Conservation (phyloP, 345 rosid species). For the Kernera saxatilis region DNA sequence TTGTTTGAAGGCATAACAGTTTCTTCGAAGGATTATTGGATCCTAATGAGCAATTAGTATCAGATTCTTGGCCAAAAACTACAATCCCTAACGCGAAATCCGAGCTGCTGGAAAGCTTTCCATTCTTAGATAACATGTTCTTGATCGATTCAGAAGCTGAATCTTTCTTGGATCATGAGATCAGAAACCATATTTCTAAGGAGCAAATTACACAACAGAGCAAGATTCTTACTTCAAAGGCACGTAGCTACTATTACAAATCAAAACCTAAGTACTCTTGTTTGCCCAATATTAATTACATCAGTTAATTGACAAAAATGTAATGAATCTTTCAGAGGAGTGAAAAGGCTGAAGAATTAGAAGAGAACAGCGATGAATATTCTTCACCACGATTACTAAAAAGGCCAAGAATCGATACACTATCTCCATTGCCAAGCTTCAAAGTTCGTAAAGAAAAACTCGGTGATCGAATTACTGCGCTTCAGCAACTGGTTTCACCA, state of each 20-base stretch:
- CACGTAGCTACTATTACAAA: slow-evolving; percentile 13
- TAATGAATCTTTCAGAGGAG: slow-evolving; percentile 32
- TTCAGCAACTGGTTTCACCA: slow-evolving; percentile 98
- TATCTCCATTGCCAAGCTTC: slow-evolving; percentile 78
- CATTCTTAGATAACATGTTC: slow-evolving; percentile 24
- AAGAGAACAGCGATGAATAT: slow-evolving; percentile 31
- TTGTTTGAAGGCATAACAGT: slow-evolving; percentile 16
- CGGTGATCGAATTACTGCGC: slow-evolving; percentile 97
- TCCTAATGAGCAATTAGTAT: slow-evolving; percentile 13
- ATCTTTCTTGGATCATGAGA: slow-evolving; percentile 17
- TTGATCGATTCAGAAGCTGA: slow-evolving; percentile 28
- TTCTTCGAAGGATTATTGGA: slow-evolving; percentile 29
- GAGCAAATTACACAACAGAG: slow-evolving; percentile 4
- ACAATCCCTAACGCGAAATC: slow-evolving; percentile 17
- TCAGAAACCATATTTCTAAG: slow-evolving; percentile 8
- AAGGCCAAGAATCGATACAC: slow-evolving; percentile 63
- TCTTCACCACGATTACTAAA: slow-evolving; percentile 30
- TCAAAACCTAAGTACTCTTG: background rate
- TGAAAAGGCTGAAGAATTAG: slow-evolving; percentile 38
- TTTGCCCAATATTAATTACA: background rate
- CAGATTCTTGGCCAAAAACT: slow-evolving; percentile 11
- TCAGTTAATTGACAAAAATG: background rate
- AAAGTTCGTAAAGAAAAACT: slow-evolving; percentile 97
- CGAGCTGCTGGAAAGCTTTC: slow-evolving; percentile 28
- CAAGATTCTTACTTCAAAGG: slow-evolving; percentile 24